Base-by-base conservation (phyloP, 163 green algal genomes). In the Prototheca cutis region DNA sequence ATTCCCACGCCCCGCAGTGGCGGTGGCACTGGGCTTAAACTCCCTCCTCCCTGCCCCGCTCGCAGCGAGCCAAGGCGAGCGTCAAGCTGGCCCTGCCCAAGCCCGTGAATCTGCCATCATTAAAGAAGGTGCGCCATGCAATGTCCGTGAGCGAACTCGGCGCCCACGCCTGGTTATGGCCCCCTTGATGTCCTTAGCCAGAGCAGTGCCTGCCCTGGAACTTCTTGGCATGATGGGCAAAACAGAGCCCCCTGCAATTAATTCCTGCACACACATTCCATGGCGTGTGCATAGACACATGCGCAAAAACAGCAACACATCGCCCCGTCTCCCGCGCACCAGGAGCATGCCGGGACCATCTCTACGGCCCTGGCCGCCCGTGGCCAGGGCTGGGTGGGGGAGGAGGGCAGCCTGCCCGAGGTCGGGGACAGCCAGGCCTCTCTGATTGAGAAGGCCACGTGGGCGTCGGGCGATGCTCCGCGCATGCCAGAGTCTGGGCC, bases 51-150 rank as follows among this genome's bases (percentile, higher is more conserved):
- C 13, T 23, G 18, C 4, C 27, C 49, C 28, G 7, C 23, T 7
- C 27, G 65, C 58, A 72, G 58, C 53, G 65, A 3, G 55, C 58
- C 5, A 66, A 67, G 27, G 36, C 65, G 1, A 33, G 27, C 2
- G 39, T 19, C 52, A 94, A 94, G 74, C 71, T 94, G 2, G 71
- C 80, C 19, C 79, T 94, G 7, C 86, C 86, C 5, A 86, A 85
- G 58, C 86, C 86, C 29, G 84, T 94, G 29, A 93, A 94, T 69
- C 72, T 94, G 2, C 85, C 86, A 0, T 93, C 85, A 3, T 74
- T 93, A 21, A 87, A 84, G 66, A 93, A 94, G 81, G 85, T 85
- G 42, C 5, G 77, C 32, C n/a, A n/a, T n/a, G n/a, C n/a, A n/a
- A n/a, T n/a, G n/a, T n/a, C n/a, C n/a, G n/a, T n/a, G n/a, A n/a